Conservation (phyloP, 192 early-diverging fungal species). For the Backusella morwellensis region DNA sequence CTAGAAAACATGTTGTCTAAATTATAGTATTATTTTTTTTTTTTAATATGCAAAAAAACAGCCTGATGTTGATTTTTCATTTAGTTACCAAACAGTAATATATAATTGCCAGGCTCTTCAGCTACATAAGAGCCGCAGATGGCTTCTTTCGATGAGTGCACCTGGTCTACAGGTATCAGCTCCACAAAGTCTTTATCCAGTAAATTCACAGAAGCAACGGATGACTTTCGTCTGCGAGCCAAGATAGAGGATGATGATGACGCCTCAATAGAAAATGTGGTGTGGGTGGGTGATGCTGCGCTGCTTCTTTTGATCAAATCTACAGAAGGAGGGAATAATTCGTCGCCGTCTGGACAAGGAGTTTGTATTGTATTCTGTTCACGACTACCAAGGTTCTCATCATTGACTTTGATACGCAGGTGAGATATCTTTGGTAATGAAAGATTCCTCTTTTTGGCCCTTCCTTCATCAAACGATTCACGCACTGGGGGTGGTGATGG, state of each 20-base stretch:
- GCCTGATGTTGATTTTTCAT: too few species aligned
- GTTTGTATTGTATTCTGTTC: not conserved
- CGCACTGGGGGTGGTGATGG: not conserved
- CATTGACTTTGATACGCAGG: not conserved
- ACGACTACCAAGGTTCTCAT: not conserved
- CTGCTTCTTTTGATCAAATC: not conserved
- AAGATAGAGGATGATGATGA: not conserved
- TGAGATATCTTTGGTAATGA: not conserved
- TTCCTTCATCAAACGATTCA: not conserved
- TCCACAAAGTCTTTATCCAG: slow-evolving; percentile 68
- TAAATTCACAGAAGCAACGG: slow-evolving; percentile 5
- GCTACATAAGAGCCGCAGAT: slow-evolving; percentile 78
- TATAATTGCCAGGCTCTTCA: slow-evolving; percentile 76
- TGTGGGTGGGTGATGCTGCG: not conserved
- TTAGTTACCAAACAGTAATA: slow-evolving; percentile 65
- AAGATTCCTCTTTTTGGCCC: not conserved
- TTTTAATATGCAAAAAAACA: too few species aligned
- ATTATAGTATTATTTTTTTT: not conserved
- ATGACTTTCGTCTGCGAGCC: not conserved
- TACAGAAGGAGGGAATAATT: not conserved
- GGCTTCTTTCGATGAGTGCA: slow-evolving; percentile 78
- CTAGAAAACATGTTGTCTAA: slow-evolving; percentile 57
- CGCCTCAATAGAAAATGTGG: not conserved
- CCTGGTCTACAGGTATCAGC: slow-evolving; percentile 82
- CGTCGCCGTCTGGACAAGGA: not conserved